A percentile compares a stretch with the other conserved stretches of the same genome.
phyloP scores from a whole-genome alignment of 192 early-diverging fungal species.

The Podila epigama region DNA sequence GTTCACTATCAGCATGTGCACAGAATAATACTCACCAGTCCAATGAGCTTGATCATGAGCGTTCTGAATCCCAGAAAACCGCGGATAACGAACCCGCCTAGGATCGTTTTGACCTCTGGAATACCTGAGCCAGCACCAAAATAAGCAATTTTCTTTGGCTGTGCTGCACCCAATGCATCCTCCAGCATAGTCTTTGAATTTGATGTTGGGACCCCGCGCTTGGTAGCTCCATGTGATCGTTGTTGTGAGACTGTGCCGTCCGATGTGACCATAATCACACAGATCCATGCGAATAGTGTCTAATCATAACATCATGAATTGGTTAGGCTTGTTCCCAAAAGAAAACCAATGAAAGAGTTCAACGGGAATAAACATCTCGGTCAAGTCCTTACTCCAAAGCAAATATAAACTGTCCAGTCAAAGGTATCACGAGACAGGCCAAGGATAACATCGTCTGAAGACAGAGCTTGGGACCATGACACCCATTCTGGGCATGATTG shows the following conservation, averaged over 20 bases:
- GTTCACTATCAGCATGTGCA: no score
- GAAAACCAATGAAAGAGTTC: no score
- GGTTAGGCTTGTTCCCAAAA: not conserved
- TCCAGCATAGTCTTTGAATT: constrained; percentile 45
- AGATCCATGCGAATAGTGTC: constrained; percentile 40
- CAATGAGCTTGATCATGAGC: constrained; percentile 90
- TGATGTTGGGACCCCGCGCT: constrained; percentile 60
- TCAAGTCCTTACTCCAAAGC: constrained; percentile 45
- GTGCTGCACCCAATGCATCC: constrained; percentile 8
- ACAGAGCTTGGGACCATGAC: constrained; percentile 39
- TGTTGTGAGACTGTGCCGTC: constrained; percentile 48
- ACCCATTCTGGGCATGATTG: constrained; percentile 46
- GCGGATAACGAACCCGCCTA: constrained; percentile 93
- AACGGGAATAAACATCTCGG: no score
- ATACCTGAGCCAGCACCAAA: constrained; percentile 85
- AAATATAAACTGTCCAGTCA: constrained; percentile 48
- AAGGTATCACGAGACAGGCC: constrained; percentile 45
- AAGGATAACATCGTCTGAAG: constrained; percentile 9
- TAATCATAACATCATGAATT: not conserved
- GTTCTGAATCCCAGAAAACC: constrained; percentile 93
- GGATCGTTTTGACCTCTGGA: constrained; percentile 94
- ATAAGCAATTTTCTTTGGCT: constrained; percentile 46
- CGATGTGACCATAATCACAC: constrained; percentile 44
- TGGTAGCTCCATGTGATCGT: constrained; percentile 37
- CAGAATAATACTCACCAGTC: constrained; percentile 77